Evolutionary conservation across 129 eudicot genomes (phyloP).

Genomic region (Pseudognaphalium luteoalbum): DNA sequence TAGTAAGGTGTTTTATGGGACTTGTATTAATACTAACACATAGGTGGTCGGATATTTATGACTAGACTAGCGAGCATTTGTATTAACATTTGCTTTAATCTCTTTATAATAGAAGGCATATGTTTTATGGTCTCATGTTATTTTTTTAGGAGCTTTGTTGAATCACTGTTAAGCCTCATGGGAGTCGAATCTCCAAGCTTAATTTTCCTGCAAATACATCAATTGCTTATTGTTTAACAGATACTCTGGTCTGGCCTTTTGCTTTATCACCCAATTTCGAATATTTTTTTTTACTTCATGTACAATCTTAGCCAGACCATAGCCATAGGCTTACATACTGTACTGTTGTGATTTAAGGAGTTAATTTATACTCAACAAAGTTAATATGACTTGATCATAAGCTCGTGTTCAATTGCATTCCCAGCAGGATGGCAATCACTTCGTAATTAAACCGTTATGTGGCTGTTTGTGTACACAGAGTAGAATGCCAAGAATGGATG

Average conservation of each 20-base stretch:
- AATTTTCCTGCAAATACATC: background rate
- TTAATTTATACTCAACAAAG: too few species aligned
- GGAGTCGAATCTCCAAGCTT: background rate
- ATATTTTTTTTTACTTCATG: background rate
- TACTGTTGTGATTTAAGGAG: too few species aligned
- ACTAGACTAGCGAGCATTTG: constrained; percentile 12
- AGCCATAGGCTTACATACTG: background rate
- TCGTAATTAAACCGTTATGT: too few species aligned
- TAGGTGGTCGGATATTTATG: background rate
- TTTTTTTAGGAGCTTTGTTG: background rate
- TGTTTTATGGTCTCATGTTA: background rate
- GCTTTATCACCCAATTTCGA: background rate
- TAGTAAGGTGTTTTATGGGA: constrained; percentile 16
- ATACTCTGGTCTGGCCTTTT: background rate
- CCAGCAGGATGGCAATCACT: too few species aligned
- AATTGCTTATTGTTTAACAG: background rate
- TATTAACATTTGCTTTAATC: constrained; percentile 21
- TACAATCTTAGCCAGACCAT: background rate
- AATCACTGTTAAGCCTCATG: background rate
- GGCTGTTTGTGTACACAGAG: too few species aligned
- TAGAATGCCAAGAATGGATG: too few species aligned
- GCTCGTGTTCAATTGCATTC: too few species aligned
- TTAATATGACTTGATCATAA: too few species aligned
- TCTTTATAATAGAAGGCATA: background rate
- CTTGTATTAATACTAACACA: constrained; percentile 5